Evolutionary conservation across 805 yeast species (phyloP).

Genomic region (Candida piceae): DNA sequence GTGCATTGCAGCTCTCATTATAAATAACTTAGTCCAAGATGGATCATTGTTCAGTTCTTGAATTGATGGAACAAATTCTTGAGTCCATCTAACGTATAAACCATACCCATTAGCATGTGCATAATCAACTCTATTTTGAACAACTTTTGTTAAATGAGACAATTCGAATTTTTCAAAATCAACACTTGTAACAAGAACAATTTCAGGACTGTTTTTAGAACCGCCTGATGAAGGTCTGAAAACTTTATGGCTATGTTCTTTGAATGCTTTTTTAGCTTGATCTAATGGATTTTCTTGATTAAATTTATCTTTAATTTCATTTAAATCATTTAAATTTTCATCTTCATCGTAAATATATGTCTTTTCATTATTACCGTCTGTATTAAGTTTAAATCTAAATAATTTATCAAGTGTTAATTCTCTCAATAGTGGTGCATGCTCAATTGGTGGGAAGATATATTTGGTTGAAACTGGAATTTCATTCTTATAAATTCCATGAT

Average conservation of each 20-base stretch:
- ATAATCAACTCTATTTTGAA: conserved; percentile 85
- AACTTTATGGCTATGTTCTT: conserved; percentile 60
- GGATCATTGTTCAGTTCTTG: conserved; percentile 41
- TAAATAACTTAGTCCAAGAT: conserved; percentile 59
- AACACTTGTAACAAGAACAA: conserved; percentile 72
- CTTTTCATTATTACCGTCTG: conserved; percentile 32
- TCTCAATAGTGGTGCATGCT: conserved; percentile 57
- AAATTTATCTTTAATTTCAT: conserved; percentile 45
- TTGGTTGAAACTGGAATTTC: conserved; percentile 46
- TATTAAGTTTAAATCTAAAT: conserved; percentile 42
- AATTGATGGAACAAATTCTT: conserved; percentile 69
- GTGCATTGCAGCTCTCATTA: conserved; percentile 82
- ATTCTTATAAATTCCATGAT: conserved; percentile 40
- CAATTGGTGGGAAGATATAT: conserved; percentile 70
- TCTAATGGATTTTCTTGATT: conserved; percentile 38
- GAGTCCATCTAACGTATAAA: conserved; percentile 75
- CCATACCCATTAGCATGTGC: conserved; percentile 81
- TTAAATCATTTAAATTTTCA: conserved; percentile 31
- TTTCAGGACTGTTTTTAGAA: conserved; percentile 46
- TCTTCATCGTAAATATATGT: conserved; percentile 40
- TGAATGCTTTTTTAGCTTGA: conserved; percentile 52
- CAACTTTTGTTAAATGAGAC: conserved; percentile 57
- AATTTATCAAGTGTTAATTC: conserved; percentile 50
- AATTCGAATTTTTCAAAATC: conserved; percentile 66
- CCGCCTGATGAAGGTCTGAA: conserved; percentile 31